A percentile compares a stretch with the other conserved stretches of the same genome.
phyloP scores from a whole-genome alignment of 1,139 yeast species.

The Kluyveromyces sp. region DNA sequence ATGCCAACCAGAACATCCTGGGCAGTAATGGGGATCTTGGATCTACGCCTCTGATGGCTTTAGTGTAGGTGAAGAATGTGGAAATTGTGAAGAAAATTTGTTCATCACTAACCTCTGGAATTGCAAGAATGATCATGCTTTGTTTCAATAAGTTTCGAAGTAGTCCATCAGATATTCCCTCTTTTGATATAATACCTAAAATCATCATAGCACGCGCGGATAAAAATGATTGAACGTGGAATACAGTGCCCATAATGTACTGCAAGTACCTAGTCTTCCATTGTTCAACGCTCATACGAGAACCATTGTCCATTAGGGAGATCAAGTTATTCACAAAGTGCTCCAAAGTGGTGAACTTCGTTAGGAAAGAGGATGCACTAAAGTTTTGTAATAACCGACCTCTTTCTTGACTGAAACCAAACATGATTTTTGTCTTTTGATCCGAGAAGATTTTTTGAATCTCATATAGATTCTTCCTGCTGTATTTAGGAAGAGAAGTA shows the following conservation, averaged over 20 bases:
- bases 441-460: conserved; percentile 58
- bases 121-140: conserved; percentile 34
- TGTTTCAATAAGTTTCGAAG: conserved; percentile 32
- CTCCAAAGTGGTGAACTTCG: conserved; percentile 52
- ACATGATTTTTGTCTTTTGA: conserved; percentile 65
- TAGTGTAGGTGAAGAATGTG: conserved; percentile 44
- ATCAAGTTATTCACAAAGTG: conserved; percentile 55
- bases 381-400: conserved; percentile 32
- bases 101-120: conserved; percentile 29
- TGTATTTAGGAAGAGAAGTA: conserved; percentile 41
- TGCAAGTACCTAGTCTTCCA: conserved; percentile 71
- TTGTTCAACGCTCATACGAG: conserved; percentile 40
- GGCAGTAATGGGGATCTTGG: conserved; percentile 47
- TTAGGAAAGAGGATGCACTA: conserved; percentile 40
- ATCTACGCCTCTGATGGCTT: conserved; percentile 57
- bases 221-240: conserved; percentile 50
- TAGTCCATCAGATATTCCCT: conserved; percentile 55
- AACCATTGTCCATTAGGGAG: conserved; percentile 49
- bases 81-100: conserved; percentile 29
- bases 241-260: conserved; percentile 58
- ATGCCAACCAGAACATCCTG: conserved; percentile 60
- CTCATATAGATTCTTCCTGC: conserved; percentile 40
- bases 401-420: conserved; percentile 69
- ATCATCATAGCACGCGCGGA: conserved; percentile 68
- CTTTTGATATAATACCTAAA: conserved; percentile 60